Evolutionary conservation across 2,329 filamentous ascomycete genomes (phyloP).

Genomic region (Neofusicoccum parvum): DNA sequence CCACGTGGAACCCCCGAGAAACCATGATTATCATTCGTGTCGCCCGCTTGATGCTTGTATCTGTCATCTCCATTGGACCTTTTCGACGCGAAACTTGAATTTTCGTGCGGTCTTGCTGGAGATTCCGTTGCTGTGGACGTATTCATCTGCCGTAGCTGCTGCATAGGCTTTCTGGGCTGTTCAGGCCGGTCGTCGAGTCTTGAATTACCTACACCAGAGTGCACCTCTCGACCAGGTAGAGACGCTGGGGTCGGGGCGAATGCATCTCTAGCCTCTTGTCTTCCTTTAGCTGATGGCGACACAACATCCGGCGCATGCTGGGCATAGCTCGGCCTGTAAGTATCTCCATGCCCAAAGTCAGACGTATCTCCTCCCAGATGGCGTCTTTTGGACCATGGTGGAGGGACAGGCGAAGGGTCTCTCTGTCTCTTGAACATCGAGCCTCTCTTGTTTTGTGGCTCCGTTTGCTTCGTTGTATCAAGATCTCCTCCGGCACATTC

Average conservation of each 20-base stretch:
- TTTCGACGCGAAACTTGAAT: background rate
- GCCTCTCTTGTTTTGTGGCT: background rate
- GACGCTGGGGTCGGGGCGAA: background rate
- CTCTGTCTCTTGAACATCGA: constrained; percentile 8
- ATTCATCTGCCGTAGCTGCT: background rate
- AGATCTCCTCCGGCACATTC: background rate
- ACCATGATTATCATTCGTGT: background rate
- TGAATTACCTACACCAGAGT: constrained; percentile 2
- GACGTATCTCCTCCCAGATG: background rate
- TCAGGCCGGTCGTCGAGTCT: background rate
- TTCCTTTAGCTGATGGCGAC: background rate
- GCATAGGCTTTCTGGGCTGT: background rate
- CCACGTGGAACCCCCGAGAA: constrained; percentile 1
- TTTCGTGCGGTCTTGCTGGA: background rate
- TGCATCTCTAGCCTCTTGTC: background rate
- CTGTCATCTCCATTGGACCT: background rate
- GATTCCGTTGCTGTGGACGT: background rate
- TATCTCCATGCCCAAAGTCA: background rate
- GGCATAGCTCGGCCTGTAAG: constrained; percentile 6
- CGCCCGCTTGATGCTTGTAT: background rate
- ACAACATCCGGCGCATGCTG: background rate
- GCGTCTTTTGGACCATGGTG: background rate
- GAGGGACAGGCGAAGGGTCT: background rate
- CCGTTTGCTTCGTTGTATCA: background rate
- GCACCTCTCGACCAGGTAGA: background rate